Base-by-base conservation (phyloP, 164 flowering plant species). In the Umbellularia californica region DNA sequence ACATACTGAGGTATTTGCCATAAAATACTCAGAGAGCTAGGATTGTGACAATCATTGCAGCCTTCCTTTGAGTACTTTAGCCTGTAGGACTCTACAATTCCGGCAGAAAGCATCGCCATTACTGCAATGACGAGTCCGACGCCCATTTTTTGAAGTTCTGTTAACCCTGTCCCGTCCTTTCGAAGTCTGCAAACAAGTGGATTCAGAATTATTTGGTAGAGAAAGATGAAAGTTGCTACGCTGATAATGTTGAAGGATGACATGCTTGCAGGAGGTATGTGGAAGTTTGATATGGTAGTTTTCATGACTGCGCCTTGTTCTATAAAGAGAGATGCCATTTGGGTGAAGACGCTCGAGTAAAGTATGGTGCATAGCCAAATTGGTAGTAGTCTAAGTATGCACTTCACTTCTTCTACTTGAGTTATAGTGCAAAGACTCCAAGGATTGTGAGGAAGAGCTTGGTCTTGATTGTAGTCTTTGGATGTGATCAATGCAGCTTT, bases 221-320 rank as follows among this genome's bases (percentile, higher is more conserved):
- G 35, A 85, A 90, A 87, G 30, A 92, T 87, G 80, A 94, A 92
- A 3, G 74, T 47, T 7, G 93, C 97, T 1, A 92, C 98, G 62
- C 96, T 90, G 47, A 92, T 77, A 41, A 92, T 92, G 82, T 94
- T 96, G 50, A 94, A 94, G 86, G 87, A 84, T 23, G 97, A 94
- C 97, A 94, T 94, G 86, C 98, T 88, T 64, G 98, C 95, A 0
- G 97, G 86, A 5, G 98, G 98, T 70, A 90, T 85, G 35, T 71
- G 75, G 82, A 92, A 94, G 78, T 77, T 79, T 12, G 84, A 70
- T 5, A 94, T 65, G 0, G 86, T 82, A 17, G 91, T 85, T 58
- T 84, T 87, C 98, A 94, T 94, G 63, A 91, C 90, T 1, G 92
- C 95, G 4, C 98, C 98, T 85, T 94, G 98, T 76, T 88, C 98